Evolutionary conservation across 2,329 filamentous ascomycete species (phyloP).

Genomic region (Leptographium procerum): DNA sequence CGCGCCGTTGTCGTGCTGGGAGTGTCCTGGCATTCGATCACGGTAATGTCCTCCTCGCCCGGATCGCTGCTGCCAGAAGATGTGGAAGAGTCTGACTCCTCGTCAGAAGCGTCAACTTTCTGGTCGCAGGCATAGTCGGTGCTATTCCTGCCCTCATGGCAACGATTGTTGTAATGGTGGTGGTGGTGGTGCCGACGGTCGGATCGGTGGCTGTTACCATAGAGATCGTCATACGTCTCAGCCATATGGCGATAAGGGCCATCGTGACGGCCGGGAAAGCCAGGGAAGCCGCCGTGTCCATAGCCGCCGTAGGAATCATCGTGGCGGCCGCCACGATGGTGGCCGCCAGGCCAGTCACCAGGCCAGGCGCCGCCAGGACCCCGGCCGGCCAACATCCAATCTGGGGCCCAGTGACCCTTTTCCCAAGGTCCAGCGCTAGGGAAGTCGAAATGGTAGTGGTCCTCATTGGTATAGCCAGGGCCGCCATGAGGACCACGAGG

Average conservation of each 20-base stretch:
- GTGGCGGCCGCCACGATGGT: background rate
- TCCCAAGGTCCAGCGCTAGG: background rate
- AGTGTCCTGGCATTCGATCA: conserved; percentile 20
- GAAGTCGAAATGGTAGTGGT: background rate
- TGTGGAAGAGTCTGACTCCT: background rate
- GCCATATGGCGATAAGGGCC: background rate
- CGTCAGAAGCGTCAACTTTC: conserved; percentile 1
- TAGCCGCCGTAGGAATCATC: conserved; percentile 10
- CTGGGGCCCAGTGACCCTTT: background rate
- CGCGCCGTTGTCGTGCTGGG: conserved; percentile 20
- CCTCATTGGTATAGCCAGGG: background rate
- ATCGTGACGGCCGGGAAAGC: conserved; percentile 1
- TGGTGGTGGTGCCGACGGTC: background rate
- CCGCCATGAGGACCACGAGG: background rate
- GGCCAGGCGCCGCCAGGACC: background rate
- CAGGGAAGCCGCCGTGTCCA: conserved; percentile 2
- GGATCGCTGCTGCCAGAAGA: background rate
- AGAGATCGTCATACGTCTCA: background rate
- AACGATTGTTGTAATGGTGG: background rate
- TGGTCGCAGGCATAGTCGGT: background rate
- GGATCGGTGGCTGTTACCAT: background rate
- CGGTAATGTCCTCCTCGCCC: conserved; percentile 9
- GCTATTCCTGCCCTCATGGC: conserved; percentile 6
- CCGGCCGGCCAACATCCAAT: conserved; percentile 4
- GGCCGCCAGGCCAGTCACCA: background rate